phyloP scores from a whole-genome alignment of 805 yeast genomes.

The Candida parachauliodes region DNA sequence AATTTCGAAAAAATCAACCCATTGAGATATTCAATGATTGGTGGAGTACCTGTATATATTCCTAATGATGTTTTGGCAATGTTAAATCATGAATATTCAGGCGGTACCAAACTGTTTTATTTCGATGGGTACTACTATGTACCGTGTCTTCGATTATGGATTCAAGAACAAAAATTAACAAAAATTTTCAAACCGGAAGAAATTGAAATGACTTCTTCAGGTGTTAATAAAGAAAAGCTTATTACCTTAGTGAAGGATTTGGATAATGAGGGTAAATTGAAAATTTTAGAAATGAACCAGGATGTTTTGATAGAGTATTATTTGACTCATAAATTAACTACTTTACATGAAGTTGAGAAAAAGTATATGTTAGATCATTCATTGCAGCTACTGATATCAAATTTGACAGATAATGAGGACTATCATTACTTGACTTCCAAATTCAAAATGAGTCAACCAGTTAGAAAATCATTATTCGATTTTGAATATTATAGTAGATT shows the following conservation, averaged over 20 bases:
- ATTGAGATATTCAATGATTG: constrained; percentile 48
- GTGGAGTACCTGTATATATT: constrained; percentile 43
- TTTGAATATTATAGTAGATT: constrained; percentile 22
- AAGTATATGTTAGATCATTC: constrained; percentile 18
- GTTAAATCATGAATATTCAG: constrained; percentile 23
- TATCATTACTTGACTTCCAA: constrained; percentile 24
- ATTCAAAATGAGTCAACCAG: constrained; percentile 23
- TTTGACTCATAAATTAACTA: constrained; percentile 21
- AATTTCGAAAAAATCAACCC: constrained; percentile 45
- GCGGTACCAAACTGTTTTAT: constrained; percentile 20
- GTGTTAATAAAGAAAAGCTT: constrained; percentile 13
- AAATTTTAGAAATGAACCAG: constrained; percentile 18
- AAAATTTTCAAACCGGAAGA: constrained; percentile 14
- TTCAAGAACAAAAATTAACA: constrained; percentile 13
- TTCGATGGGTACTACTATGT: constrained; percentile 22
- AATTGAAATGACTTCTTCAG: constrained; percentile 10
- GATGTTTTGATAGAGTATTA: constrained; percentile 24
- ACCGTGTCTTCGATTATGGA: constrained; percentile 22
- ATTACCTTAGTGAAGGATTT: constrained; percentile 13
- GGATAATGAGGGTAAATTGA: constrained; percentile 20
- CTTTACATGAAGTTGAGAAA: constrained; percentile 22
- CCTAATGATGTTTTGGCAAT: constrained; percentile 26
- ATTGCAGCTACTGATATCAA: constrained; percentile 15
- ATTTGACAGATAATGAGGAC: constrained; percentile 17
- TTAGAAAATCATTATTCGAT: constrained; percentile 23